phyloP scores from a whole-genome alignment of 371 early-diverging fungal genomes.

The Amoeboaphelidium protococcarum region DNA sequence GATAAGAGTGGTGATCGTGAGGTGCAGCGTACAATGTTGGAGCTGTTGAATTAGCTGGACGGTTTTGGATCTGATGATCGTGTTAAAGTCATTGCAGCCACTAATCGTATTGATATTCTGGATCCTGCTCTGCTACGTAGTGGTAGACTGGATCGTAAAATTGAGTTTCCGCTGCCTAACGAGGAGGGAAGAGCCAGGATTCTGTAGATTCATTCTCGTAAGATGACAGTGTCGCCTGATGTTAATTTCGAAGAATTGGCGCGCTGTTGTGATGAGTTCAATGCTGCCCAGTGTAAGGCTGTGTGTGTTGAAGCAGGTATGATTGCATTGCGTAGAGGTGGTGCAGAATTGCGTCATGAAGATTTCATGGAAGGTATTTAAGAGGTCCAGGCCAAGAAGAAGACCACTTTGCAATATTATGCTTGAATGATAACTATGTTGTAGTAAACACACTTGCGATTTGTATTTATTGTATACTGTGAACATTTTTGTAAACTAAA shows the following conservation, averaged over 20 bases:
- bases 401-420: slow-evolving; percentile 30
- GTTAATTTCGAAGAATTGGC: slow-evolving; percentile 98
- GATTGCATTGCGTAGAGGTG: slow-evolving; percentile 87
- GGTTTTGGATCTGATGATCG: slow-evolving; percentile 90
- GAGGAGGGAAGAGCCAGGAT: slow-evolving; percentile 96
- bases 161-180: slow-evolving; percentile 98
- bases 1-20: slow-evolving; percentile 98
- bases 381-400: slow-evolving; percentile 99
- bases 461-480: too few species aligned
- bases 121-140: slow-evolving; percentile 98
- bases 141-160: slow-evolving; percentile 98
- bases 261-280: slow-evolving; percentile 95
- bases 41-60: slow-evolving; percentile 96
- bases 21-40: slow-evolving; percentile 99
- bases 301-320: slow-evolving; percentile 99
- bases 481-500: too few species aligned
- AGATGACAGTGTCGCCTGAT: slow-evolving; percentile 87
- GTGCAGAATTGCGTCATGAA: slow-evolving; percentile 75
- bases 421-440: slow-evolving; percentile 8
- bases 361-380: slow-evolving; percentile 98
- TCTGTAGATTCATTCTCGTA: slow-evolving; percentile 96
- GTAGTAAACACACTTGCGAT: too few species aligned
- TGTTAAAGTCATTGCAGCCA: slow-evolving; percentile 99
- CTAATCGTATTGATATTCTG: slow-evolving; percentile 98
- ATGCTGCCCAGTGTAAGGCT: slow-evolving; percentile 99